Base-by-base conservation (phyloP, 768 basidiomycete species). In the Lyophyllum decastes region DNA sequence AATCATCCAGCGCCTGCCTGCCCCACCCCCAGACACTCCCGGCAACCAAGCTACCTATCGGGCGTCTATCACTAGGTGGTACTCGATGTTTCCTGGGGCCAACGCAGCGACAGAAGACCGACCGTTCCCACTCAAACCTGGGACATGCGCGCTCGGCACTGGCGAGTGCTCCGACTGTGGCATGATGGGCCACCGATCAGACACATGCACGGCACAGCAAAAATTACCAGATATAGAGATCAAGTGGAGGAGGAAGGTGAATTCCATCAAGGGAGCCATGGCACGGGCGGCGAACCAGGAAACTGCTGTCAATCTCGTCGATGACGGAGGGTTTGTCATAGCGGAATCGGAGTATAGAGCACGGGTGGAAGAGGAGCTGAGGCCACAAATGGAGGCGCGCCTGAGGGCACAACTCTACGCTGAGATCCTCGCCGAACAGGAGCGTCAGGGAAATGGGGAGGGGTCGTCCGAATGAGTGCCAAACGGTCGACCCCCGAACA, bases 61-160 rank as follows among this genome's bases (percentile, higher is more conserved):
- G 5, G 22, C 14, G 2, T 11, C 30, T 3, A 17, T 55, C 3
- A 40, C 40, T 1, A 12, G 26, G 33, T 55, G 54, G 54, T 21
- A 55, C 26, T 6, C 34, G 1, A 27, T 24, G 19, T 5, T 48
- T 26, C 30, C 33, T 1, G 25, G 46, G 27, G 1, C 9, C 7
- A 19, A 16, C 2, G 22, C 16, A 11, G 54, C 54, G 1, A 55
- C 33, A 7, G 54, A 55, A 16, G 54, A 55, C 4, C 58, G 60
- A 2, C 68, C 65, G 1, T 64, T 62, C 49, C 68, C 70, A 7
- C 62, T 72, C 0, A 57, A 46, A 0, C 68, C 68, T 0, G 69
- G 70, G 4, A 64, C 68, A 4, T 33, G 17, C 51, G 64, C 17
- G 51, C 68, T 14, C 58, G 52, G 52, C 2, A 45, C 43, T 21